phyloP scores from a whole-genome alignment of 371 early-diverging fungal genomes.

The Actinomucor elegans region DNA sequence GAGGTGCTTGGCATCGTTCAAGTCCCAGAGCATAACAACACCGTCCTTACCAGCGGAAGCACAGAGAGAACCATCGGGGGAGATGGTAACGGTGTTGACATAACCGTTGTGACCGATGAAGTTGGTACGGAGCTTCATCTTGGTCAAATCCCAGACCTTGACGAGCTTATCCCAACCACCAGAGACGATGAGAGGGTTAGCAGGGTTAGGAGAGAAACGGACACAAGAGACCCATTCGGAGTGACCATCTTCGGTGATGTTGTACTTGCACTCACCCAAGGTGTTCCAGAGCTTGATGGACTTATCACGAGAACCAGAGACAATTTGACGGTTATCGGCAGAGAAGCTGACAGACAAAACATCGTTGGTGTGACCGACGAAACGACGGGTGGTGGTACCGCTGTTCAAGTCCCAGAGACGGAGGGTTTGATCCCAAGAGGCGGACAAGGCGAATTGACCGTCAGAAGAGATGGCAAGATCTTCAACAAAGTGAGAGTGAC shows the following conservation, averaged over 20 bases:
- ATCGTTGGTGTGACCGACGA: conserved; percentile 97
- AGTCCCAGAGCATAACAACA: conserved; percentile 98
- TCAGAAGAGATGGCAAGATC: conserved; percentile 97
- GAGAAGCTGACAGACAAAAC: conserved; percentile 98
- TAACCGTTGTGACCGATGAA: conserved; percentile 98
- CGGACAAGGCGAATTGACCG: conserved; percentile 96
- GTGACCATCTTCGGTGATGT: conserved; percentile 93
- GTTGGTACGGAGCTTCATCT: conserved; percentile 98
- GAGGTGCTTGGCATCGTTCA: conserved; percentile 99
- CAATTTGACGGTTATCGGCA: conserved; percentile 98
- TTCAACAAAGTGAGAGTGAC: conserved; percentile 98
- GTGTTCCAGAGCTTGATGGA: conserved; percentile 99
- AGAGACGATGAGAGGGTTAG: conserved; percentile 96
- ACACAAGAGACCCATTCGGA: conserved; percentile 98
- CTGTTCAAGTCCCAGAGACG: conserved; percentile 97
- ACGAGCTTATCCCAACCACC: conserved; percentile 99
- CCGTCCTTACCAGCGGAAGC: conserved; percentile 99
- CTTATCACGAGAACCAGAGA: conserved; percentile 97
- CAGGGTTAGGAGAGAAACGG: conserved; percentile 98
- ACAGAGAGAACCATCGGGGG: conserved; percentile 99
- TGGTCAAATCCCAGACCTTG: conserved; percentile 99
- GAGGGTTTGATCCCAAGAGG: conserved; percentile 98
- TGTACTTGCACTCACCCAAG: conserved; percentile 98
- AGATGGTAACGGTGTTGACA: conserved; percentile 97
- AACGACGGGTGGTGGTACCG: conserved; percentile 92